Conservation (phyloP, 169 alveolate genomes). For the Babesia divergens region DNA sequence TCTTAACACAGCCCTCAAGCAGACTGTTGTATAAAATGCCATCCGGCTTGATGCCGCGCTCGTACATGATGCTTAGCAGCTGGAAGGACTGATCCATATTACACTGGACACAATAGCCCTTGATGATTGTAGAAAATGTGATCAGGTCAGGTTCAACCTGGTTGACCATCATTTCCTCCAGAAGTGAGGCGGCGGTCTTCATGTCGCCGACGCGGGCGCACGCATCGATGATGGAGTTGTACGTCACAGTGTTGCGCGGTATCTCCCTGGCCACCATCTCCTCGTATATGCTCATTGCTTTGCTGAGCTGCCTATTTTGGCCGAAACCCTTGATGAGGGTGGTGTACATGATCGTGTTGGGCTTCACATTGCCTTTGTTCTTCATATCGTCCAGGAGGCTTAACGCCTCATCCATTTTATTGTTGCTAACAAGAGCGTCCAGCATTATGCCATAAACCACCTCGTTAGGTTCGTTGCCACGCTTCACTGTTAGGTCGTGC, state of each 20-base stretch:
- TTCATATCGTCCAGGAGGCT: conserved; percentile 85
- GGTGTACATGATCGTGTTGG: conserved; percentile 89
- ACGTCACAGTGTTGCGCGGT: conserved; percentile 91
- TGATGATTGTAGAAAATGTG: conserved; percentile 88
- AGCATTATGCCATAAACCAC: conserved; percentile 88
- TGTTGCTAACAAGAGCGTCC: conserved; percentile 90
- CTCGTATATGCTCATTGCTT: conserved; percentile 79
- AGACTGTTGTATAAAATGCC: conserved; percentile 92
- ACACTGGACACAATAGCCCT: conserved; percentile 89
- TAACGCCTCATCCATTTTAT: conserved; percentile 84
- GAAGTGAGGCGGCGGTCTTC: conserved; percentile 79
- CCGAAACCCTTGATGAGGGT: conserved; percentile 90
- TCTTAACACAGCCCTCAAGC: conserved; percentile 91
- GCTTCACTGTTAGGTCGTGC: conserved; percentile 15
- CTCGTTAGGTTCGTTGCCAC: conserved; percentile 78
- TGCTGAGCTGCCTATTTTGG: conserved; percentile 75
- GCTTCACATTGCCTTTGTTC: conserved; percentile 68
- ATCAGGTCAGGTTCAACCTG: conserved; percentile 88
- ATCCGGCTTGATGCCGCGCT: conserved; percentile 83
- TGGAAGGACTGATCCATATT: conserved; percentile 82
- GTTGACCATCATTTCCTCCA: conserved; percentile 79
- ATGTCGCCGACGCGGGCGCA: conserved; percentile 89
- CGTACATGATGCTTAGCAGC: conserved; percentile 75
- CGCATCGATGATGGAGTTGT: conserved; percentile 91
- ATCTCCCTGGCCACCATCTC: conserved; percentile 80